Conservation (phyloP, 139 green algal species). For the Trebouxia sp. region DNA sequence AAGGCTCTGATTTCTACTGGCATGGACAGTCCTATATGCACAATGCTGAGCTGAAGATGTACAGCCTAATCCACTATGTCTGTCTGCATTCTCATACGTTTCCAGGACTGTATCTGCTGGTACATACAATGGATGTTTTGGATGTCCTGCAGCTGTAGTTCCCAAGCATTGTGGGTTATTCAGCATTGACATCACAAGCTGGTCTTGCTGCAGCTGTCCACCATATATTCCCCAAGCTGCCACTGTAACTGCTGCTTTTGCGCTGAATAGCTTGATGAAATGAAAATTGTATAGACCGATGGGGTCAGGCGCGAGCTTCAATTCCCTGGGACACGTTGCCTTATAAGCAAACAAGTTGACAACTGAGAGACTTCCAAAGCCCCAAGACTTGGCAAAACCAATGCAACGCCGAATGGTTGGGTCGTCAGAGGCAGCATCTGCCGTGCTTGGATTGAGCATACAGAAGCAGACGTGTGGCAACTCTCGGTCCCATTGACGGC, state of each 20-base stretch:
- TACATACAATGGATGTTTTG: slow-evolving; percentile 7
- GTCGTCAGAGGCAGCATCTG: neutral
- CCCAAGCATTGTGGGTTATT: neutral
- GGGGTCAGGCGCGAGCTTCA: slow-evolving; percentile 8
- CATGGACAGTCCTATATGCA: no score
- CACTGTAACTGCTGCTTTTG: neutral
- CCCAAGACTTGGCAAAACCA: slow-evolving; percentile 13
- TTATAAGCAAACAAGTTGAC: neutral
- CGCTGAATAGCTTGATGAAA: neutral
- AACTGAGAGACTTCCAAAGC: neutral
- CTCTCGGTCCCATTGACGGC: neutral
- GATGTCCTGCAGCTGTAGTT: neutral
- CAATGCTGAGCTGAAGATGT: no score
- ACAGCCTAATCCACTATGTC: no score
- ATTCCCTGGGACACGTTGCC: neutral
- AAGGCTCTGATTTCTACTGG: no score
- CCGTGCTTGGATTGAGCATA: slow-evolving; percentile 25
- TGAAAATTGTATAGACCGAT: neutral
- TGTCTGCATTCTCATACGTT: neutral
- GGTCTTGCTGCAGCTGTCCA: neutral
- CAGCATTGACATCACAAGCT: neutral
- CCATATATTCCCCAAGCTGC: neutral
- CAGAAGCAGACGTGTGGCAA: slow-evolving; percentile 21
- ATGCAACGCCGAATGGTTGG: slow-evolving; percentile 8
- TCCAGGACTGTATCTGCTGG: neutral